A percentile compares a stretch with the other conserved stretches of the same genome.
phyloP scores from a whole-genome alignment of 2,329 filamentous ascomycete species.

The Paraphaeosphaeria sporulosa region DNA sequence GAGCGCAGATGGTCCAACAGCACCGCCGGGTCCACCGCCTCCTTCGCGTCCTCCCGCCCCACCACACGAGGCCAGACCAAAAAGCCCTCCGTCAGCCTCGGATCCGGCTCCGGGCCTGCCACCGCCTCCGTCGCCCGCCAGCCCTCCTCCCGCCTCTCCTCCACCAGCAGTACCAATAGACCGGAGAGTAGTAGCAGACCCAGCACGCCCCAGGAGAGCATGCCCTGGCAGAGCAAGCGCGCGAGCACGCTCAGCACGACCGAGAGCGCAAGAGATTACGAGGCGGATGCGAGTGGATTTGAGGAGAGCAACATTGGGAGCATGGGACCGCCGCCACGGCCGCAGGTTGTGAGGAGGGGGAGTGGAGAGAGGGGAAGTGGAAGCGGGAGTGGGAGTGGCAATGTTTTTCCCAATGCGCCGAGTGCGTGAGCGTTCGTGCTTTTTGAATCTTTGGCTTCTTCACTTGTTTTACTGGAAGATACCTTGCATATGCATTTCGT shows the following conservation, averaged over 20 bases:
- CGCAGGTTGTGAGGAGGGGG: conserved; percentile 11
- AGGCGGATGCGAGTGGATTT: conserved; percentile 23
- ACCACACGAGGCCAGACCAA: conserved; percentile 27
- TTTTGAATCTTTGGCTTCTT: neutral
- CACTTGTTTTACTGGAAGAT: conserved; percentile 4
- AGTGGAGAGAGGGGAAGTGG: conserved; percentile 11
- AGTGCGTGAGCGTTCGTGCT: conserved; percentile 20
- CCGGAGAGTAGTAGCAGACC: conserved; percentile 15
- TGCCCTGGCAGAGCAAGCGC: conserved; percentile 40
- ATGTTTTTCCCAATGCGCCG: conserved; percentile 28
- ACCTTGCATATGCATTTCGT: conserved; percentile 7
- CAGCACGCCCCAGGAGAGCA: conserved; percentile 25
- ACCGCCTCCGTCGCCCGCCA: conserved; percentile 37
- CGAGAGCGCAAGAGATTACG: conserved; percentile 30
- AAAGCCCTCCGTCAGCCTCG: conserved; percentile 20
- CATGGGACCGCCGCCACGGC: conserved; percentile 24
- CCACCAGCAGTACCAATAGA: conserved; percentile 20
- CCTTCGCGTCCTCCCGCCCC: conserved; percentile 36
- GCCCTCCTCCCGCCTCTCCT: conserved; percentile 23
- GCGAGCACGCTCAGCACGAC: conserved; percentile 43
- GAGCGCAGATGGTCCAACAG: conserved; percentile 44
- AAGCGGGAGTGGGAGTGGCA: neutral
- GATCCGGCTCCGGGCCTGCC: conserved; percentile 29
- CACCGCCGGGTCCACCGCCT: conserved; percentile 38
- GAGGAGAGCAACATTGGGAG: conserved; percentile 15